These are phyloP conservation scores for Trichoderma sp. DNA, from an alignment of 2,329 filamentous ascomycete species.

Conservation along the genomic window DNA sequence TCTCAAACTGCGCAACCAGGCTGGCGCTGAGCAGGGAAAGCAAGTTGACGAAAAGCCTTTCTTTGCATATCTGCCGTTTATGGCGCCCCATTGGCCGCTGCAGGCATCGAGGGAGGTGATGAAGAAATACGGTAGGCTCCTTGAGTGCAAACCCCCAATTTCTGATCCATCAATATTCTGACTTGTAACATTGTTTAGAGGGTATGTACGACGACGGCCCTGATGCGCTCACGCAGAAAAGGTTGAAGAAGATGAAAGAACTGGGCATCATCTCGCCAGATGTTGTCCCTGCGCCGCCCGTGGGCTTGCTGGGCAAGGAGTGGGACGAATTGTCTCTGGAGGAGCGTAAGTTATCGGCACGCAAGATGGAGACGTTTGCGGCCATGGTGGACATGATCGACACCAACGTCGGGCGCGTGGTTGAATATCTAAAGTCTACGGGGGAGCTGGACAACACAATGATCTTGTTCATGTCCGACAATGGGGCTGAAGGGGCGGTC, in stretches of 20 bases:
- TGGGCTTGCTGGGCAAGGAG: conserved; percentile 30
- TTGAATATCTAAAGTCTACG: conserved; percentile 58
- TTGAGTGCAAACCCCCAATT: no score
- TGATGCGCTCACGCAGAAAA: conserved; percentile 54
- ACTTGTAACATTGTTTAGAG: conserved; percentile 37
- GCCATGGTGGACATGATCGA: conserved; percentile 68
- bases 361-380: conserved; percentile 64
- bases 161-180: no score
- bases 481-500: conserved; percentile 63
- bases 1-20: no score
- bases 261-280: conserved; percentile 59
- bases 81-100: conserved; percentile 66
- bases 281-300: conserved; percentile 47
- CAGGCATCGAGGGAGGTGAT: conserved; percentile 40
- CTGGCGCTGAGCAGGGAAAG: no score
- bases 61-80: conserved; percentile 64
- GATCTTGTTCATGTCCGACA: conserved; percentile 66
- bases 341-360: conserved; percentile 52
- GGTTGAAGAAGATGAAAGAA: conserved; percentile 41
- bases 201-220: conserved; percentile 65
- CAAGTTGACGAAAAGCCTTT: conserved; percentile 47
- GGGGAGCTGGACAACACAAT: conserved; percentile 67
- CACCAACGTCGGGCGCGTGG: conserved; percentile 60
- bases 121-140: no score
- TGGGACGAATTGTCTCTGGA: conserved; percentile 53